Base-by-base conservation (phyloP, 495 filamentous ascomycete genomes). In the Xylaria nigripes region DNA sequence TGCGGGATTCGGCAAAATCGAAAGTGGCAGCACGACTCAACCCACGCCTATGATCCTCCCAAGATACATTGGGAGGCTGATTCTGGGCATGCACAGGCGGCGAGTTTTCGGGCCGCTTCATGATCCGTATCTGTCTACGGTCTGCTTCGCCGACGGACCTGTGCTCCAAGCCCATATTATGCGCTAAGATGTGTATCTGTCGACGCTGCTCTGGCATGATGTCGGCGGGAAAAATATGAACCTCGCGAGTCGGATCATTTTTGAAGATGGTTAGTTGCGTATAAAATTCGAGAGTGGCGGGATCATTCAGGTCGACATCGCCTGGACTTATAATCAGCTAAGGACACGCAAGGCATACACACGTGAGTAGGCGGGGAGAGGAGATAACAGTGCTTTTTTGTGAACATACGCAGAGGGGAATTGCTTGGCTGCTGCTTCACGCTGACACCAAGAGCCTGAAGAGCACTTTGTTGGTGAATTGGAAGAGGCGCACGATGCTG, bases 1-100 rank as follows among this genome's bases (percentile, higher is more conserved):
- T 84, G 6, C 91, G 86, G 32, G 88, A 83, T 66, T 96, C 93
- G 60, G 87, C 90, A 71, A 98, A 98, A 70, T 97, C 92, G 61
- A 94, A 95, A n/a, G 93, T 98, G 29, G 93, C 94, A 18, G 93
- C 90, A 25, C 93, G 87, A 73, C 90, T 93, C 30, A 98, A 75
- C 13, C 82, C 86, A 29, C 91, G 87, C 50, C 90, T 81, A 52
- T 83, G 82, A 29, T 82, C 79, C 55, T 96, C 89, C 50, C 80
- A 76, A 16, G 81, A 79, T 45, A 86, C 86, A 32, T 83, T 81
- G 67, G 49, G 82, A 71, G 58, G 71, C 62, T 64, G 77, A 68
- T 15, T 82, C 77, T 63, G 87, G 77, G 16, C 81, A 82, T 45
- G 87, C 81, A 73, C 85, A 84, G 70, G 87, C 70, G 68, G 82